Percentiles rank a stretch among this genome's conserved stretches.
phyloP scores from a whole-genome alignment of 192 early-diverging fungal species.

The Allomyces macrogynus region DNA sequence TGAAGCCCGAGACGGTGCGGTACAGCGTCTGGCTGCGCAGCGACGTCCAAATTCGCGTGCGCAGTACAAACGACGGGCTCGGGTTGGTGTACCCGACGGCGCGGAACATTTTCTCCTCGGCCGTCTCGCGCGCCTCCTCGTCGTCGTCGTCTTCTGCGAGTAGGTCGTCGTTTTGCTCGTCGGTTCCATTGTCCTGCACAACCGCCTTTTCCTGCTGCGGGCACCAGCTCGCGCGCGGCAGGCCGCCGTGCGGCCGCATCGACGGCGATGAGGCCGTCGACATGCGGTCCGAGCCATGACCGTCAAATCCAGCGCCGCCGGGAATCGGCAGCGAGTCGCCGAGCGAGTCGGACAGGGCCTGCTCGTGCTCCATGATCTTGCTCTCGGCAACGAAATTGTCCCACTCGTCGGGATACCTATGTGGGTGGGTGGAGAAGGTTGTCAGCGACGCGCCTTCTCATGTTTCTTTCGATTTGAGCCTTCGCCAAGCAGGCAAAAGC shows the following conservation, averaged over 20 bases:
- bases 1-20: constrained; percentile 66
- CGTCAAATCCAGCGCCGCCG: no score
- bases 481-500: background rate
- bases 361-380: constrained; percentile 53
- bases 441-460: no score
- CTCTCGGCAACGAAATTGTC: constrained; percentile 68
- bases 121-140: constrained; percentile 37
- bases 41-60: constrained; percentile 77
- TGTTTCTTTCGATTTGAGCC: no score
- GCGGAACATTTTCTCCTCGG: constrained; percentile 61
- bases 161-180: no score
- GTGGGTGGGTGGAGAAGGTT: no score
- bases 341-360: constrained; percentile 13
- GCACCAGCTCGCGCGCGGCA: no score
- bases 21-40: constrained; percentile 67
- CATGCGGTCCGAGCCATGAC: no score
- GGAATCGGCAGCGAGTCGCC: background rate
- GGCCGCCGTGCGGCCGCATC: no score
- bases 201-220: no score
- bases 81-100: constrained; percentile 63
- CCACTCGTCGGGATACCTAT: constrained; percentile 44
- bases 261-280: no score
- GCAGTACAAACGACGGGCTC: constrained; percentile 57
- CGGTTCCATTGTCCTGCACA: no score
- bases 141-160: no score